Conservation (phyloP, 345 rosid species). For the Nephelium lappaceum region DNA sequence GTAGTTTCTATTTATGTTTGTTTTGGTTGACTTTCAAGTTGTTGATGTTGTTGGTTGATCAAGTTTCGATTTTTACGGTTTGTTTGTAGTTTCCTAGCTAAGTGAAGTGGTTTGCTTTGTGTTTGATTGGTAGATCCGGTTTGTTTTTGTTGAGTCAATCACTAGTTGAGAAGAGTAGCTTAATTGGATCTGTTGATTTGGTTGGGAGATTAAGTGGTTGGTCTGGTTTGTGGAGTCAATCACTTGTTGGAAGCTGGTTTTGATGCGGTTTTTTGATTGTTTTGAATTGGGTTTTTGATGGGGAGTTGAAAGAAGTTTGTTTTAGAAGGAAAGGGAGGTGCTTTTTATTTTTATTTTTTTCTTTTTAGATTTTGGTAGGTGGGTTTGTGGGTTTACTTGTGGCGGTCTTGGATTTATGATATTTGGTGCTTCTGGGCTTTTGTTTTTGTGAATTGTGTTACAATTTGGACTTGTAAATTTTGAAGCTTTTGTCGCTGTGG, state of each 20-base stretch:
- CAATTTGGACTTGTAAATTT: no score
- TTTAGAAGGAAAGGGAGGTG: neutral
- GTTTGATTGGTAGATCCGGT: conserved; percentile 5
- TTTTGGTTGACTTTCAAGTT: neutral
- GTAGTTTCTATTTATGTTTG: conserved; percentile 24
- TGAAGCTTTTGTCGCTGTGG: neutral
- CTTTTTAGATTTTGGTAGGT: no score
- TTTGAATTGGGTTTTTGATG: neutral
- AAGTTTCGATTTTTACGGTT: conserved; percentile 2
- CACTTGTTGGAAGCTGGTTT: neutral
- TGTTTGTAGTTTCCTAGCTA: neutral
- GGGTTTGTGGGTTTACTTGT: neutral
- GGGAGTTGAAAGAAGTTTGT: neutral
- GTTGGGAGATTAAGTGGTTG: neutral
- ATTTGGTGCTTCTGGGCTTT: neutral
- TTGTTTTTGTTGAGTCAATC: neutral
- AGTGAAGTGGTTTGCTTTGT: neutral
- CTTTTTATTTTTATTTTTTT: no score
- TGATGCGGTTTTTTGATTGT: neutral
- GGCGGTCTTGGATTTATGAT: neutral
- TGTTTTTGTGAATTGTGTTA: neutral
- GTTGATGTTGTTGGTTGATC: neutral
- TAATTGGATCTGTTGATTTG: conserved; percentile 12
- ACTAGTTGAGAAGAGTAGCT: neutral
- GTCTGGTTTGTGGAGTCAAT: no score